Percentiles rank a stretch among this genome's conserved stretches.
phyloP scores from a whole-genome alignment of 495 filamentous ascomycete genomes.

The Penicillium goetzii region DNA sequence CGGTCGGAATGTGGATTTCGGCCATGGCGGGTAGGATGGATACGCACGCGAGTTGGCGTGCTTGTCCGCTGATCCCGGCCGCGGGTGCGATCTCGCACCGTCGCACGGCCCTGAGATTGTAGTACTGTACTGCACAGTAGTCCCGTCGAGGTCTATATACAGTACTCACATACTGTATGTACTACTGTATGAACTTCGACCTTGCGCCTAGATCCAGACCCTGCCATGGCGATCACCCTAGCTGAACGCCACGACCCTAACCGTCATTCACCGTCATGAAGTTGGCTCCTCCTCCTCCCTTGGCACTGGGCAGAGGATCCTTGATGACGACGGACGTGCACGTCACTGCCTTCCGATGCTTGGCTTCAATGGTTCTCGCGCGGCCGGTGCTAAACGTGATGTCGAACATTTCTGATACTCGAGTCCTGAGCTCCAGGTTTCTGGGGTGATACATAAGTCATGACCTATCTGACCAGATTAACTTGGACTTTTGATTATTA shows the following conservation, averaged over 20 bases:
- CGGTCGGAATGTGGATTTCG: constrained; percentile 22
- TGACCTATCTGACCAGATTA: neutral
- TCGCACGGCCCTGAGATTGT: constrained; percentile 27
- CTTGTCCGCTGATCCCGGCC: constrained; percentile 1
- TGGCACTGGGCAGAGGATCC: constrained; percentile 8
- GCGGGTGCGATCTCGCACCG: constrained; percentile 20
- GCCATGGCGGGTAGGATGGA: constrained; percentile 7
- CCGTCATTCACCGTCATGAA: neutral
- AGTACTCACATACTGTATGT: neutral
- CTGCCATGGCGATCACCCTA: constrained; percentile 13
- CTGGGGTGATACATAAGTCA: neutral
- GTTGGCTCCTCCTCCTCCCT: neutral
- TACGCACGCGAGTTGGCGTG: constrained; percentile 14
- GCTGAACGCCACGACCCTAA: neutral
- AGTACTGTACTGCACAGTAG: too few species aligned
- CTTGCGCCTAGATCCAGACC: neutral
- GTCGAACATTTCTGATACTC: neutral
- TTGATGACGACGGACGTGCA: constrained; percentile 11
- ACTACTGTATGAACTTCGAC: neutral
- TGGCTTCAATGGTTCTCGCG: constrained; percentile 5
- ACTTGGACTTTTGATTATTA: neutral
- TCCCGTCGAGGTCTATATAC: neutral
- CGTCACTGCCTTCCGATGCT: constrained; percentile 2
- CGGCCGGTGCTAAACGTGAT: constrained; percentile 3
- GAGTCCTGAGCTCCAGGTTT: neutral